Conservation (phyloP, 2,329 filamentous ascomycete species). For the Diaporthe vexans region DNA sequence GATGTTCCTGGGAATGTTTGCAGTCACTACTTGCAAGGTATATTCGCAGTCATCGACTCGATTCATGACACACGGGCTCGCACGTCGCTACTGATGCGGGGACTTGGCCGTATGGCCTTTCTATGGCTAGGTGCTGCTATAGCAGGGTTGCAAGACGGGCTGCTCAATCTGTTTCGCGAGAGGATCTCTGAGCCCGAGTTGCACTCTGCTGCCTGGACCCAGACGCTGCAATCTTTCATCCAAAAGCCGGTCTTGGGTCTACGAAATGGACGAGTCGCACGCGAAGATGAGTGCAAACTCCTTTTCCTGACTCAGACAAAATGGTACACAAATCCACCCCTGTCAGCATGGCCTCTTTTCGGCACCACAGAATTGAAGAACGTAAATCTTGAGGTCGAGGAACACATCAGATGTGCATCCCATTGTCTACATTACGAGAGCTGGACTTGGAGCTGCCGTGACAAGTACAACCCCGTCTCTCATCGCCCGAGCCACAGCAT, state of each 20-base stretch:
- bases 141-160: neutral
- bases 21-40: constrained; percentile 8
- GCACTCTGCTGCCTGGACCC: constrained; percentile 5
- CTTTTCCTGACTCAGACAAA: constrained; percentile 12
- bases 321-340: neutral
- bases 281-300: constrained; percentile 3
- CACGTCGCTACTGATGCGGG: constrained; percentile 15
- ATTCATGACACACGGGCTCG: neutral
- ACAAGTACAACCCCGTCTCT: neutral
- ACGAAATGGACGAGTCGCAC: neutral
- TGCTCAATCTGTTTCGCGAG: neutral
- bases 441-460: neutral
- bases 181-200: neutral
- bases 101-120: neutral
- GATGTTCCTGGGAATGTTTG: neutral
- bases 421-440: neutral
- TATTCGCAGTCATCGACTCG: constrained; percentile 2
- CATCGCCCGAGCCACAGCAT: neutral
- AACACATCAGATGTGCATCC: neutral
- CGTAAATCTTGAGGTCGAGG: constrained; percentile 6
- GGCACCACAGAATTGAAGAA: constrained; percentile 1
- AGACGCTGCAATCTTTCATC: constrained; percentile 5
- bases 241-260: neutral
- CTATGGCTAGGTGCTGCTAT: neutral
- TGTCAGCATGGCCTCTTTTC: constrained; percentile 7